These are phyloP conservation scores for Salix dunnii DNA, from an alignment of 345 rosid species.

Conservation along the genomic window DNA sequence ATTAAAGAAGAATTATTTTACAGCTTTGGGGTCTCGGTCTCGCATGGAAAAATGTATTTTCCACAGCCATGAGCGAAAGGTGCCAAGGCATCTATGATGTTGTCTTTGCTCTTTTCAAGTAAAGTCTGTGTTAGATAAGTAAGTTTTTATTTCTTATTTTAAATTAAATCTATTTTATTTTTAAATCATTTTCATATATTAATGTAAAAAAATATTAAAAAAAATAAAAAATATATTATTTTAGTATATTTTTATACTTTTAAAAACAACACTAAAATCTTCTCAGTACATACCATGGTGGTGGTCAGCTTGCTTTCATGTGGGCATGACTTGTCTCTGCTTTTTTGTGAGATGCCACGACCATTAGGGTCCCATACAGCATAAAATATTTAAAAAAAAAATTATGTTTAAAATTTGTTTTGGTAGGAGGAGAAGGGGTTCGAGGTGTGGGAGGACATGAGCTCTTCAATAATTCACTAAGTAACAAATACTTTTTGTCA, in stretches of 20 bases:
- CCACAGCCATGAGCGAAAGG: constrained; percentile 13
- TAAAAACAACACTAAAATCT: no score
- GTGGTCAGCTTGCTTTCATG: no score
- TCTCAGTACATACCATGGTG: no score
- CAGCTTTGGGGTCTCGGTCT: background rate
- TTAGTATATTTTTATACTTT: background rate
- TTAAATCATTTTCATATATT: no score
- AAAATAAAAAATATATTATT: no score
- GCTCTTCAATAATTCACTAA: constrained; percentile 23
- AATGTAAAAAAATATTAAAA: no score
- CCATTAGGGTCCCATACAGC: constrained; percentile 5
- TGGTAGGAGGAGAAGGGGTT: background rate
- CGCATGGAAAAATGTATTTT: background rate
- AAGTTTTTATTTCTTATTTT: background rate
- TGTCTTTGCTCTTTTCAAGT: constrained; percentile 2
- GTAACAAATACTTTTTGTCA: constrained; percentile 17
- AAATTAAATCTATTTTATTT: no score
- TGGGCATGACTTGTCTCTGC: background rate
- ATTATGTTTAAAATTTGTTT: no score
- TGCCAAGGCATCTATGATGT: constrained; percentile 11
- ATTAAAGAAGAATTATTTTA: background rate
- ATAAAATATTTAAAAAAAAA: background rate
- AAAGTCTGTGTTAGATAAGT: background rate
- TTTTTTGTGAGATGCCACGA: constrained; percentile 19
- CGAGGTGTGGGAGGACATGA: background rate